Base-by-base conservation (phyloP, 2,329 filamentous ascomycete genomes). In the Neospermospora avenae region DNA sequence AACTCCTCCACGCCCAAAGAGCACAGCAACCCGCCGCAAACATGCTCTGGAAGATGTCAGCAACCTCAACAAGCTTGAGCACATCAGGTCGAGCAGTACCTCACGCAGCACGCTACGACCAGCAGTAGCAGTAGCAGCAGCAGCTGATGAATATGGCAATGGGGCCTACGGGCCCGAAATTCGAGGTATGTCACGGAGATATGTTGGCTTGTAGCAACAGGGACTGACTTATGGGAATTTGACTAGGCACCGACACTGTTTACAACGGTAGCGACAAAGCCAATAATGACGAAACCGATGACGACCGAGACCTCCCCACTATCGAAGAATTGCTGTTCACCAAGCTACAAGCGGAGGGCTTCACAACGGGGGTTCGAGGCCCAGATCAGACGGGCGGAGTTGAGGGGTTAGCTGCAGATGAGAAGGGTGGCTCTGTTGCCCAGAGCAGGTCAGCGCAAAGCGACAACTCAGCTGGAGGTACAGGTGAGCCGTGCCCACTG, bases 1-100 rank as follows among this genome's bases (percentile, higher is more conserved):
- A 63, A 68, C 60, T 65, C 11, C 60, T 65, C 60, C 59, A 34
- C 60, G 60, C 45, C 60, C 31, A 10, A 67, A 66, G 58, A 65
- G 45, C 34, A 37, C 37, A 61, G 46, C 13, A 59, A 48, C 48
- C 49, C 55, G 56, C 58, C 49, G 28, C 37, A 59, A 58, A 61
- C 55, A 53, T 65, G 45, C 53, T 31, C 53, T 39, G 34, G 49
- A 67, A 28, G 55, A 55, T 55, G 8, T 46, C 25, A 66, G 57
- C 20, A 65, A 63, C 55, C 37, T 60, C 51, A 24, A 65, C 37
- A 63, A 61, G 56, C 51, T 61, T 52, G 8, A 64, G 55, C 45
- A 35, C 18, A 65, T 55, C 37, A 63, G 37, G 14, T 20, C 57
- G 54, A 65, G 42, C 25, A 37, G 28, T 53, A n/a, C 54, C 63